These are phyloP conservation scores for Macrotyloma uniflorum DNA, from an alignment of 306 rosid genomes.

Conservation along the genomic window DNA sequence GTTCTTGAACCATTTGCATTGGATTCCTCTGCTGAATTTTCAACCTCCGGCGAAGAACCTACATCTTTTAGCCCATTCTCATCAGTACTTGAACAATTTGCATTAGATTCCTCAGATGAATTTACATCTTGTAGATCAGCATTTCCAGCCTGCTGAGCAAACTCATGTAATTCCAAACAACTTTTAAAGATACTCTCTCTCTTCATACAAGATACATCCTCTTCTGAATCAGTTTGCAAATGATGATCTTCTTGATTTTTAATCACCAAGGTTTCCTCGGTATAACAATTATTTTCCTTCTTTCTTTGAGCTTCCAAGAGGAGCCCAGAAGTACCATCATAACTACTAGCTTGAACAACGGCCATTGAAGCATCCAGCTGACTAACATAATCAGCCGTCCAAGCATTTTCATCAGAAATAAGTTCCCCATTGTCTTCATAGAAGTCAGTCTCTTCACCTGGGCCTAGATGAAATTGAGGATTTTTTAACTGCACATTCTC, in stretches of 20 bases:
- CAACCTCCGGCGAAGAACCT: constrained; percentile 38
- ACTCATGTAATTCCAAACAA: constrained; percentile 61
- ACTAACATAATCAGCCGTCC: constrained; percentile 72
- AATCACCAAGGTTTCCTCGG: constrained; percentile 43
- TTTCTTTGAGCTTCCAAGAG: constrained; percentile 52
- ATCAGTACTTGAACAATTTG: constrained; percentile 31
- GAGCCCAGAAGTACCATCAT: constrained; percentile 20
- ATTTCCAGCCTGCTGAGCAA: constrained; percentile 42
- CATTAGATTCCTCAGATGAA: constrained; percentile 38
- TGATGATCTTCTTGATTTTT: constrained; percentile 46
- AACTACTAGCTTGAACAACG: constrained; percentile 33
- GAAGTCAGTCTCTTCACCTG: constrained; percentile 74
- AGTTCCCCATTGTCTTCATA: constrained; percentile 71
- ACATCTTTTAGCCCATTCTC: neutral
- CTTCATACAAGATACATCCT: constrained; percentile 31
- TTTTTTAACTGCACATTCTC: constrained; percentile 72
- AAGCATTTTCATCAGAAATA: constrained; percentile 60
- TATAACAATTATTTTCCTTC: constrained; percentile 41
- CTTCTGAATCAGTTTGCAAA: constrained; percentile 50
- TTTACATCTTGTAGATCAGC: constrained; percentile 35
- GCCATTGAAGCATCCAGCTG: constrained; percentile 53
- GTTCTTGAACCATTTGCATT: constrained; percentile 28
- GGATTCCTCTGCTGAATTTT: constrained; percentile 35
- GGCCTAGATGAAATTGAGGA: constrained; percentile 92
- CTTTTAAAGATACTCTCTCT: constrained; percentile 54